A percentile compares a stretch with the other conserved stretches of the same genome.
Evolutionary conservation across 1,284 basidiomycete species (phyloP).

Genomic region (Sphagnurus paluster): DNA sequence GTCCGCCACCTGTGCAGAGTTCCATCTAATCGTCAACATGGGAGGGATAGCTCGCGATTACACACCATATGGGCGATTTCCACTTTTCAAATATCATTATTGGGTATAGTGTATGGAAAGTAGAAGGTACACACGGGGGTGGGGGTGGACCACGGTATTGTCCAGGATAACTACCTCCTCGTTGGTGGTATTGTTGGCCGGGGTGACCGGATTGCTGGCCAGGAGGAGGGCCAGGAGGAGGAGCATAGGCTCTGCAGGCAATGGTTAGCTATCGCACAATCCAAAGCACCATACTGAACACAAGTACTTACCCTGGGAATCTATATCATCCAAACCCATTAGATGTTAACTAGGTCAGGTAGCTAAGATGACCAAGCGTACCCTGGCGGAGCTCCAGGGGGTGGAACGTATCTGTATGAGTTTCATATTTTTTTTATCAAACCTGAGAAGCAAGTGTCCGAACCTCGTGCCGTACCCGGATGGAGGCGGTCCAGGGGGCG

Average conservation of each 20-base stretch:
- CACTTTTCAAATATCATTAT: conserved; percentile 5
- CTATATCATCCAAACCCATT: background rate
- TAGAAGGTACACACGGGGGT: conserved; percentile 17
- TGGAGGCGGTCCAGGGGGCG: conserved; percentile 31
- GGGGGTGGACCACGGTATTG: conserved; percentile 30
- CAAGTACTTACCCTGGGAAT: too few species aligned
- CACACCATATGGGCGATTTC: conserved; percentile 14
- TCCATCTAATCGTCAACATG: background rate
- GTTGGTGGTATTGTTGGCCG: conserved; percentile 21
- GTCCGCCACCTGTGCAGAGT: conserved; percentile 37
- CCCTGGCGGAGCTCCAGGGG: background rate
- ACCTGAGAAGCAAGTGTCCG: background rate
- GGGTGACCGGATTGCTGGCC: conserved; percentile 36
- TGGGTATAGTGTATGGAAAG: conserved; percentile 10
- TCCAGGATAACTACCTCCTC: conserved; percentile 35
- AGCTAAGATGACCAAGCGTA: too few species aligned
- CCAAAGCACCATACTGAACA: conserved; percentile 1
- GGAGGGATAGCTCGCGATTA: too few species aligned
- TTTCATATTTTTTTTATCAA: background rate
- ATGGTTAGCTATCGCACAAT: too few species aligned
- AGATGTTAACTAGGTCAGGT: background rate
- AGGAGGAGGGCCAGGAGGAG: conserved; percentile 28
- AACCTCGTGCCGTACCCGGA: conserved; percentile 14
- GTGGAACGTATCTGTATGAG: conserved; percentile 1
- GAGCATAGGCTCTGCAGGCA: conserved; percentile 23